A percentile compares a stretch with the other conserved stretches of the same genome.
Conservation (phyloP, 352 stramenopile species). For the Pythium insidiosum region DNA sequence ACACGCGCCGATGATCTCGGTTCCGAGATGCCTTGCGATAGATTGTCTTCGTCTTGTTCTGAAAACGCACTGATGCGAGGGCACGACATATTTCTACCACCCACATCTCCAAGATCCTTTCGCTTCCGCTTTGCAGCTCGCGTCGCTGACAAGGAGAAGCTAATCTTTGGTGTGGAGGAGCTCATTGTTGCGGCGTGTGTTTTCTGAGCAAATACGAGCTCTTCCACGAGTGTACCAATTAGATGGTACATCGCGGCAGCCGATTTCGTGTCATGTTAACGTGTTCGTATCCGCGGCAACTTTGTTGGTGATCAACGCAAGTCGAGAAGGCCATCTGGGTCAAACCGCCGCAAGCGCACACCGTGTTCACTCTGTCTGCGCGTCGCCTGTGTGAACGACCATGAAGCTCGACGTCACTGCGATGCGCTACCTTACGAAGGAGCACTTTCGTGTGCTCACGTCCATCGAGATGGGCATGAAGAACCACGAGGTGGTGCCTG, state of each 20-base stretch:
- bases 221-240: no score
- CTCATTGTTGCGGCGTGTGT: no score
- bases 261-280: no score
- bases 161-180: no score
- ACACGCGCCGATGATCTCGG: slow-evolving; percentile 11
- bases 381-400: slow-evolving; percentile 3
- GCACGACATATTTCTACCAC: no score
- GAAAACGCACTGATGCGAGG: no score
- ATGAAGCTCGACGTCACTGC: slow-evolving; percentile 93
- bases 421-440: slow-evolving; percentile 91
- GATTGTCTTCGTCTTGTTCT: background rate
- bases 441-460: slow-evolving; percentile 98
- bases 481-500: slow-evolving; percentile 97
- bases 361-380: background rate
- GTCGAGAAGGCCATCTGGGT: background rate
- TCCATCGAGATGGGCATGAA: slow-evolving; percentile 99
- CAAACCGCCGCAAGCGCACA: background rate
- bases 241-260: no score
- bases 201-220: no score
- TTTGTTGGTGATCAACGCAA: slow-evolving; percentile 11
- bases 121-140: no score
- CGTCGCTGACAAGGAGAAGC: no score
- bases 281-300: slow-evolving; percentile 2
- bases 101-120: no score
- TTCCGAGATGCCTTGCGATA: background rate